Conservation (phyloP, 208 protist species). For the Acanthamoeba quina region DNA sequence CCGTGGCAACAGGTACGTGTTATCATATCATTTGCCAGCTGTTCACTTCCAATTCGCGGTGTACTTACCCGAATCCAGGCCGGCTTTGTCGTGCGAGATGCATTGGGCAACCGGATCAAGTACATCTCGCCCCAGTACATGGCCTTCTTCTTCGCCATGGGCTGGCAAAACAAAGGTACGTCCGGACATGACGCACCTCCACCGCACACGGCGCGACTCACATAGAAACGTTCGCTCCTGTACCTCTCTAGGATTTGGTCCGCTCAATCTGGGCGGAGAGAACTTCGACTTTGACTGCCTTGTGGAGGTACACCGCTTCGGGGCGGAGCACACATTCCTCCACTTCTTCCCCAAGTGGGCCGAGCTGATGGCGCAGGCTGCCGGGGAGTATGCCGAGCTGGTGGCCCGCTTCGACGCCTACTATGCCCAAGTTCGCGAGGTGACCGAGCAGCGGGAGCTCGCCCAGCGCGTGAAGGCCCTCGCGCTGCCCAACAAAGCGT, state of each 20-base stretch:
- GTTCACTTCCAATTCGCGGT: neutral
- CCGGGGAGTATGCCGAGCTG: neutral
- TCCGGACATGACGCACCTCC: neutral
- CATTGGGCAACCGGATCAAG: neutral
- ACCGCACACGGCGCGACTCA: too few relatives aligned
- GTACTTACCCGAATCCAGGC: neutral
- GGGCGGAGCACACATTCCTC: neutral
- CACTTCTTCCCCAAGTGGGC: slow-evolving; percentile 43
- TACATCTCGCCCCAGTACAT: slow-evolving; percentile 65
- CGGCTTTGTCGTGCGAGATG: slow-evolving; percentile 25
- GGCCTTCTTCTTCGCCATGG: slow-evolving; percentile 47
- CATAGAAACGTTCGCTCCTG: neutral
- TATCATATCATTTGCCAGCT: neutral
- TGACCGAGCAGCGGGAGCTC: slow-evolving; percentile 28
- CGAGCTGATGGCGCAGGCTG: neutral
- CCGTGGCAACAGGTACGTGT: slow-evolving; percentile 9
- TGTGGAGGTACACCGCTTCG: slow-evolving; percentile 17
- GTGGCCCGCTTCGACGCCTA: neutral
- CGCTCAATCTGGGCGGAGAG: slow-evolving; percentile 61
- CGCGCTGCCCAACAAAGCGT: neutral
- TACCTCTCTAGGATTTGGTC: neutral
- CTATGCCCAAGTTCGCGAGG: slow-evolving; percentile 7
- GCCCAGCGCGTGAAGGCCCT: neutral
- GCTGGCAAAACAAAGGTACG: slow-evolving; percentile 59
- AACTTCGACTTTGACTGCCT: slow-evolving; percentile 71